A percentile compares a stretch with the other conserved stretches of the same genome.
Conservation (phyloP, 257 asterid genomes). For the Perilla frutescens region DNA sequence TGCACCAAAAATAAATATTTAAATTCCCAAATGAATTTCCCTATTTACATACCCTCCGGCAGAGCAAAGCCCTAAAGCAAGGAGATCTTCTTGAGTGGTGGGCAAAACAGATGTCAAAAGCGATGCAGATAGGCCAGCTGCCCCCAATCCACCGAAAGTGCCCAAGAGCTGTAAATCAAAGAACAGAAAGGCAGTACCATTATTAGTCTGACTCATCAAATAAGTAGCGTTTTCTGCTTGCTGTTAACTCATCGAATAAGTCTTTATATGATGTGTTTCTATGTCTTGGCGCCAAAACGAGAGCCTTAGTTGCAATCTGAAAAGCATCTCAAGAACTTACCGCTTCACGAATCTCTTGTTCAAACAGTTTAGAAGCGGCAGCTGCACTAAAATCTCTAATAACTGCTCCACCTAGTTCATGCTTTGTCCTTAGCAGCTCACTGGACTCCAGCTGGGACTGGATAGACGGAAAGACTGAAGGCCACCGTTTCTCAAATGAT, state of each 20-base stretch:
- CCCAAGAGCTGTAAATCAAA: slow-evolving; percentile 69
- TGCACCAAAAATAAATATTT: too few relatives aligned
- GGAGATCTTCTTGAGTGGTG: slow-evolving; percentile 88
- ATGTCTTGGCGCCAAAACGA: slow-evolving; percentile 9
- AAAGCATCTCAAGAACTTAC: slow-evolving; percentile 48
- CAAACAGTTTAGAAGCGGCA: slow-evolving; percentile 91
- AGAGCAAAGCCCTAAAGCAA: slow-evolving; percentile 95
- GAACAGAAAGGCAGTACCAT: slow-evolving; percentile 27
- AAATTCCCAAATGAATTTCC: too few relatives aligned
- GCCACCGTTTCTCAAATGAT: slow-evolving; percentile 77
- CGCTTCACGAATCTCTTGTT: slow-evolving; percentile 95
- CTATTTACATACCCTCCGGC: slow-evolving; percentile 80
- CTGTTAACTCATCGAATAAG: too few relatives aligned
- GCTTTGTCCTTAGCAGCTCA: slow-evolving; percentile 58
- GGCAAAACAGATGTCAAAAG: slow-evolving; percentile 90
- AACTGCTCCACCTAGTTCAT: slow-evolving; percentile 60
- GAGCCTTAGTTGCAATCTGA: slow-evolving; percentile 18
- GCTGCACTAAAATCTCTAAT: slow-evolving; percentile 75
- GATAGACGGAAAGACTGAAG: slow-evolving; percentile 52
- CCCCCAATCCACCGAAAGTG: slow-evolving; percentile 90
- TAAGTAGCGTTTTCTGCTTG: slow-evolving; percentile 10
- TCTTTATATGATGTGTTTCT: neutral
- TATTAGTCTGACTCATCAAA: slow-evolving; percentile 15
- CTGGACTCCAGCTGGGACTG: slow-evolving; percentile 54
- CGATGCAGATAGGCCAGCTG: slow-evolving; percentile 94